Conservation (phyloP, 306 rosid genomes). For the Fragaria vesca region DNA sequence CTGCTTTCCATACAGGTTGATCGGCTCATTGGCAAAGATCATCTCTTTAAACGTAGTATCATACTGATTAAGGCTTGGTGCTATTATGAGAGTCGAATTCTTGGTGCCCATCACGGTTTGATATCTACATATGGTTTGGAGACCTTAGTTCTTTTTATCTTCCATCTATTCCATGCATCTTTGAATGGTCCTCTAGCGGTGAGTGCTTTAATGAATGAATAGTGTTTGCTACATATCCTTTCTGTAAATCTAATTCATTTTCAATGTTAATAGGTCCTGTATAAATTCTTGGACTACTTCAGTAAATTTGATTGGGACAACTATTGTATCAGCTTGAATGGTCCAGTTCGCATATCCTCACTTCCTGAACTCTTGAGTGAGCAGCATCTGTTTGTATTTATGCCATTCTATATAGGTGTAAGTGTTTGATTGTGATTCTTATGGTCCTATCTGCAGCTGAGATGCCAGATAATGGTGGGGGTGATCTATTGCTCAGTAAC, state of each 20-base stretch:
- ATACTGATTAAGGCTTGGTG: constrained; percentile 94
- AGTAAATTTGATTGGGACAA: constrained; percentile 97
- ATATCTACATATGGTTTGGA: constrained; percentile 95
- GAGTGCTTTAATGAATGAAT: constrained; percentile 38
- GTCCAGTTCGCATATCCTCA: constrained; percentile 80
- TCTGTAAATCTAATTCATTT: constrained; percentile 9
- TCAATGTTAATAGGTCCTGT: constrained; percentile 59
- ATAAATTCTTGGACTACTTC: constrained; percentile 84
- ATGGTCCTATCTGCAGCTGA: constrained; percentile 48
- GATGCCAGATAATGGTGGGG: constrained; percentile 68
- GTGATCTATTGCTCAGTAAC: constrained; percentile 53
- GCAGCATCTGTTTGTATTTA: constrained; percentile 29
- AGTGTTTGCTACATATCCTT: neutral
- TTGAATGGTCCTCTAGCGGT: constrained; percentile 90
- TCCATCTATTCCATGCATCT: constrained; percentile 72
- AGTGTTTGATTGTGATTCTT: constrained; percentile 11
- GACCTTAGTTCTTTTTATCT: constrained; percentile 82
- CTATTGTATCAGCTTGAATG: constrained; percentile 86
- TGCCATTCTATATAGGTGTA: constrained; percentile 5
- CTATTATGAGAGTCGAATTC: constrained; percentile 92
- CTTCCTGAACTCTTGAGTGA: constrained; percentile 68
- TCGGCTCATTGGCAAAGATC: constrained; percentile 71
- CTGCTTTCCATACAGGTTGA: constrained; percentile 57
- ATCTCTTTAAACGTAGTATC: constrained; percentile 88
- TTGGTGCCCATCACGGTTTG: constrained; percentile 93